A percentile compares a stretch with the other conserved stretches of the same genome.
These are phyloP conservation scores for Apiospora saccharicola DNA, from an alignment of 2,329 filamentous ascomycete genomes.

Conservation along the genomic window DNA sequence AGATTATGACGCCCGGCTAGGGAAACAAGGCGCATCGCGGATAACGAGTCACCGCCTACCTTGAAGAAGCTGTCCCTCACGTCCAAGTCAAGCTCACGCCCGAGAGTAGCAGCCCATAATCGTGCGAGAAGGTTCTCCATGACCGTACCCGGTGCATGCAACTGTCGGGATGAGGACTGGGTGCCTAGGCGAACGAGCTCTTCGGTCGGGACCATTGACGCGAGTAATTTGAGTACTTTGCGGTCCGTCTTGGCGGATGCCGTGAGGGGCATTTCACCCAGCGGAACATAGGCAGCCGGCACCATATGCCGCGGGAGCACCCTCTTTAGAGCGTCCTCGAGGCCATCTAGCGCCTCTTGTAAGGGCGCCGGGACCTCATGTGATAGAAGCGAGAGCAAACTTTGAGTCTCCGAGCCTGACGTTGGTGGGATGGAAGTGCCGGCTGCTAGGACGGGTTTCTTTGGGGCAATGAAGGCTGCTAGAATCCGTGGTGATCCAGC, in stretches of 20 bases:
- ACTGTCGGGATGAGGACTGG: neutral
- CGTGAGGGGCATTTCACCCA: constrained; percentile 26
- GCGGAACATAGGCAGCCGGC: constrained; percentile 23
- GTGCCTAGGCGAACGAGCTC: constrained; percentile 10
- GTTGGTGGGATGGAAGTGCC: neutral
- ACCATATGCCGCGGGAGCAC: constrained; percentile 27
- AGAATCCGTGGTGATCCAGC: neutral
- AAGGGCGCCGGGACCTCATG: neutral
- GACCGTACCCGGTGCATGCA: neutral
- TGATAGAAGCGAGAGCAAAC: neutral
- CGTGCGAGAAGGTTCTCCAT: constrained; percentile 12
- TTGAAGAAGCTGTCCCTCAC: constrained; percentile 37
- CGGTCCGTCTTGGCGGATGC: constrained; percentile 28
- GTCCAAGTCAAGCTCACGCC: neutral
- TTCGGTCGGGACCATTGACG: constrained; percentile 17
- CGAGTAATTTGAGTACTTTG: constrained; percentile 24
- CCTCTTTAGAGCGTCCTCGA: neutral
- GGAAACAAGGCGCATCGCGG: constrained; percentile 47
- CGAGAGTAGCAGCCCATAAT: neutral
- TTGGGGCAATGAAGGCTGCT: constrained; percentile 1
- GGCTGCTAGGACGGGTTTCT: neutral
- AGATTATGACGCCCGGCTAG: neutral
- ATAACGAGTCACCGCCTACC: constrained; percentile 41
- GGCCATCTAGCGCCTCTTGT: neutral
- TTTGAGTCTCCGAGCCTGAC: neutral